phyloP scores from a whole-genome alignment of 352 stramenopile species.

The Pythium phragmitis region DNA sequence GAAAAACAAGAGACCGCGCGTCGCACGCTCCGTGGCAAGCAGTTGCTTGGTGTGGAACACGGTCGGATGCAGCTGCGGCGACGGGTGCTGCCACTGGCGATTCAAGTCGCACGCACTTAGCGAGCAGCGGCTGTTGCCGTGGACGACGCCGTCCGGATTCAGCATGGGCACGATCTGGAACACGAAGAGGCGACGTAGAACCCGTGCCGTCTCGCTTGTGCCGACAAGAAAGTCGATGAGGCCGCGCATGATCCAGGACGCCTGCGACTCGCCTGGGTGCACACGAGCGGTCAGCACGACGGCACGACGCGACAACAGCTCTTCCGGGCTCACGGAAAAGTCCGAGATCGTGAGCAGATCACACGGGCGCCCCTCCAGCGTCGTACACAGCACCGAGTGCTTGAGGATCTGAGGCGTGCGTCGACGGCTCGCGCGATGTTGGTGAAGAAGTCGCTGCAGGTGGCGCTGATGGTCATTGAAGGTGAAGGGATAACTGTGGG shows the following conservation, averaged over 20 bases:
- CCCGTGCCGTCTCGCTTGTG: constrained; percentile 46
- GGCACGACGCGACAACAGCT: constrained; percentile 36
- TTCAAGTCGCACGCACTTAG: constrained; percentile 87
- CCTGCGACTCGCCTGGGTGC: constrained; percentile 89
- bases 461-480: constrained; percentile 76
- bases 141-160: constrained; percentile 93
- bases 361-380: constrained; percentile 51
- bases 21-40: constrained; percentile 50
- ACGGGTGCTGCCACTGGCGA: constrained; percentile 84
- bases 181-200: constrained; percentile 86
- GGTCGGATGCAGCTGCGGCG: constrained; percentile 74
- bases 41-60: constrained; percentile 87
- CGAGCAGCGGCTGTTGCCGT: constrained; percentile 91
- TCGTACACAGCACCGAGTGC: constrained; percentile 55
- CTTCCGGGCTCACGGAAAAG: constrained; percentile 33
- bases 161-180: constrained; percentile 94
- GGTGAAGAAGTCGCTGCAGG: constrained; percentile 39
- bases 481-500: constrained; percentile 93
- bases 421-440: constrained; percentile 1
- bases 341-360: constrained; percentile 80
- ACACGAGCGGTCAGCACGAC: constrained; percentile 88
- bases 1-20: constrained; percentile 76
- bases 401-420: constrained; percentile 35
- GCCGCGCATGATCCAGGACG: constrained; percentile 94
- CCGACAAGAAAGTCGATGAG: constrained; percentile 89